phyloP scores from a whole-genome alignment of 2,329 filamentous ascomycete species.

The Fusarium sp. region DNA sequence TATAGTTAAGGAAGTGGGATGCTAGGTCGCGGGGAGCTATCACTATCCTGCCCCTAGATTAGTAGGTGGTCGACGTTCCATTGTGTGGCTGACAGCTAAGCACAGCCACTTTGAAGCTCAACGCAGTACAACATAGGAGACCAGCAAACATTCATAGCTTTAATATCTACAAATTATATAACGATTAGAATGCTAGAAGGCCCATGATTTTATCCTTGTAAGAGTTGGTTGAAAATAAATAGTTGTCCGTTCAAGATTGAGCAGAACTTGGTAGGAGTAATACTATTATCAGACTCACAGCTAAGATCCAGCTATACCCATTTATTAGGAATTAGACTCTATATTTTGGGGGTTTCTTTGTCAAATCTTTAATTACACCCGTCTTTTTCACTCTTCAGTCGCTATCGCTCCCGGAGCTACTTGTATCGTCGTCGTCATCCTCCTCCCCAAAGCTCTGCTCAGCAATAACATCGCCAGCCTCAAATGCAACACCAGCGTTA shows the following conservation, averaged over 20 bases:
- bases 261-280: neutral
- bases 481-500: slow-evolving; percentile 30
- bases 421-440: slow-evolving; percentile 53
- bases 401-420: slow-evolving; percentile 58
- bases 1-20: slow-evolving; percentile 11
- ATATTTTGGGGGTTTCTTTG: neutral
- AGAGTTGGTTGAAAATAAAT: neutral
- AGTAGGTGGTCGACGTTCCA: slow-evolving; percentile 9
- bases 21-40: slow-evolving; percentile 37
- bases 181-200: neutral
- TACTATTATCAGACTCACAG: neutral
- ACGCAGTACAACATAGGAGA: neutral
- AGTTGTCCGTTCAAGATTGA: neutral
- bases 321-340: neutral
- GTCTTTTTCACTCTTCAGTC: slow-evolving; percentile 28
- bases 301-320: neutral
- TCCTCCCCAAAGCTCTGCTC: slow-evolving; percentile 56
- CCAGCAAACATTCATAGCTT: neutral
- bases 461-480: slow-evolving; percentile 53
- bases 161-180: neutral
- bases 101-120: slow-evolving; percentile 34
- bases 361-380: neutral
- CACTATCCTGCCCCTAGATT: slow-evolving; percentile 15
- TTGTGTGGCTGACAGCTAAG: slow-evolving; percentile 35
- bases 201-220: neutral